Base-by-base conservation (phyloP, 495 filamentous ascomycete species). In the Choiromyces venosus region DNA sequence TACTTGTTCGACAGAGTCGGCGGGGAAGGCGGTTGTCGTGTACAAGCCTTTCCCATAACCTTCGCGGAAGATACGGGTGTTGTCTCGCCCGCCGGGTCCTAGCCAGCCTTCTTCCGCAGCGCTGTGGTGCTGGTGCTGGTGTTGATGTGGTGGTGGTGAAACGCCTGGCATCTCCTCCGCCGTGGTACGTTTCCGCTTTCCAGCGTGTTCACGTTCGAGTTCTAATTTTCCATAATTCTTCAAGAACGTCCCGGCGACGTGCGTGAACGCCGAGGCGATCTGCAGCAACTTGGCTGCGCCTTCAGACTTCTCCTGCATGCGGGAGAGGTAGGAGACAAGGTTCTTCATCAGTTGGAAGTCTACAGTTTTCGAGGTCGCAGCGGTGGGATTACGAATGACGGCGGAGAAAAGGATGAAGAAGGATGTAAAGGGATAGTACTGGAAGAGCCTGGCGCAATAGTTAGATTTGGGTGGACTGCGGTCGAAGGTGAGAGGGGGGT, bases 341-440 rank as follows among this genome's bases (percentile, higher is more conserved):
- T 40, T 71, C 42, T 79, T 80, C 78, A 80, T 80, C 5, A 80
- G 44, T 14, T 68, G 74, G 29, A 77, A 80, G 37, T 80, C 78
- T 1, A 74, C 70, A 1, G 66, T 66, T 35, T 25, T 77, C 1
- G 73, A 77, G 1, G 74, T 39, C 9, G 44, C 42, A 1, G 86
- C 76, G 82, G 86, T 38, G 79, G 87, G 78, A 80, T 86, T 67
- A 77, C 82, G 39, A 77, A 82, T 66, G 81, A 87, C 71, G 74
- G 84, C 73, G 81, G 86, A 78, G 85, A 86, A 66, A 80, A 86
- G 38, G 81, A 83, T 66, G 83, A 85, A 35, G 82, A 84, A 81
- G 3, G 73, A 69, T 1, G 79, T 81, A 69, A 81, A 81, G 9
- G 79, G 79, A 19, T 81, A 81, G 68, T 81, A 81, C 56, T 78